phyloP scores from a whole-genome alignment of 2,329 filamentous ascomycete genomes.

The Colletotrichum chlorophyti region DNA sequence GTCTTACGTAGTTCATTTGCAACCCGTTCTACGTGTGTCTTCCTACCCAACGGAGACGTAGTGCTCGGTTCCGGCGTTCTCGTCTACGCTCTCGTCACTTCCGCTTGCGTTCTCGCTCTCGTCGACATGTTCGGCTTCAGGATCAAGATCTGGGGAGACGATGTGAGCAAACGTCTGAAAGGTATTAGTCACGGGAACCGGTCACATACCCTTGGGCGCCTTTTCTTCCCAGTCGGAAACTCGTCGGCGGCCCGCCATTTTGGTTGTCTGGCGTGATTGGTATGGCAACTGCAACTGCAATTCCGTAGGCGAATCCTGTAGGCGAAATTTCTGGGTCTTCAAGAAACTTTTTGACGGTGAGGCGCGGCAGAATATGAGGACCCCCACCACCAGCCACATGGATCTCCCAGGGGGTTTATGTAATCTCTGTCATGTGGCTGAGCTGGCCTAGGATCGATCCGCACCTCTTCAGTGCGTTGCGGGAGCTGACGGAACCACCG shows the following conservation, averaged over 20 bases:
- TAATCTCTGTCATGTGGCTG: no score
- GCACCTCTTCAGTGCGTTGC: no score
- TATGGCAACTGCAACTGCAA: no score
- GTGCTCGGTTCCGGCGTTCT: conserved; percentile 77
- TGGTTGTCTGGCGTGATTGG: not conserved
- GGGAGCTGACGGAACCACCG: not conserved
- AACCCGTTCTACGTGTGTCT: not conserved
- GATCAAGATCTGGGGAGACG: conserved; percentile 26
- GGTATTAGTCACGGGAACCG: not conserved
- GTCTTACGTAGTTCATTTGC: not conserved
- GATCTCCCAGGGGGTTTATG: no score
- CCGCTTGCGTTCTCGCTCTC: conserved; percentile 52
- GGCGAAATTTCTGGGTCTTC: conserved; percentile 30
- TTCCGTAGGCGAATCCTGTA: not conserved
- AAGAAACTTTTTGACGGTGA: conserved; percentile 32
- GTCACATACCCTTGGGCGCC: conserved; percentile 24
- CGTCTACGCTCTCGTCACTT: conserved; percentile 46
- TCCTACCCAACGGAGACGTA: conserved; percentile 77
- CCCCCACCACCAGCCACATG: not conserved
- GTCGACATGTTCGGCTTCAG: conserved; percentile 24
- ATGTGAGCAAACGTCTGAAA: not conserved
- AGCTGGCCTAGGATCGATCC: no score
- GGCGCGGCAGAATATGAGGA: conserved; percentile 24
- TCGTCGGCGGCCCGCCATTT: conserved; percentile 18
- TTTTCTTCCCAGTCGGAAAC: conserved; percentile 28